Evolutionary conservation across 2,329 filamentous ascomycete genomes (phyloP).

Genomic region (Alternaria solani): DNA sequence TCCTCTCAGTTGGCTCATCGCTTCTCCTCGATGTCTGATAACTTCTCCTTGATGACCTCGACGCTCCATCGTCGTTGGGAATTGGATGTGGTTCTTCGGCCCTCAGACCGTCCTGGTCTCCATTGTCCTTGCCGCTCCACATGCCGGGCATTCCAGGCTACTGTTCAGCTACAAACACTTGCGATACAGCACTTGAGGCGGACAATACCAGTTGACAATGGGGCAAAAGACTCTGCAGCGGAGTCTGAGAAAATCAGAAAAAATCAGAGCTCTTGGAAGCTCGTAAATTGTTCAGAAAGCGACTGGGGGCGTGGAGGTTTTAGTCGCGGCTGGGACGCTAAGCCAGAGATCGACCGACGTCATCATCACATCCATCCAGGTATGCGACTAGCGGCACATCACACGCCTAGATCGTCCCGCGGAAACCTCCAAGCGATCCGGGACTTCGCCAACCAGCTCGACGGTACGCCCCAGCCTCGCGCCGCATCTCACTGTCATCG

Average conservation of each 20-base stretch:
- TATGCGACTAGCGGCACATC: slow-evolving; percentile 19
- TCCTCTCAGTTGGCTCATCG: slow-evolving; percentile 65
- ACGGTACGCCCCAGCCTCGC: slow-evolving; percentile 12
- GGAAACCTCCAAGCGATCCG: slow-evolving; percentile 5
- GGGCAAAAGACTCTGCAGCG: neutral
- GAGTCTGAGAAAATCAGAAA: neutral
- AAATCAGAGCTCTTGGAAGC: slow-evolving; percentile 16
- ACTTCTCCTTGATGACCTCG: slow-evolving; percentile 39
- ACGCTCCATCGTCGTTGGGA: slow-evolving; percentile 33
- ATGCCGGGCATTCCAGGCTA: slow-evolving; percentile 52
- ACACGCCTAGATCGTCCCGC: slow-evolving; percentile 16
- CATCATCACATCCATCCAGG: slow-evolving; percentile 19
- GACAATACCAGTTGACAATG: neutral
- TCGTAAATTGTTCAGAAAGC: slow-evolving; percentile 3
- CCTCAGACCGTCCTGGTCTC: slow-evolving; percentile 46
- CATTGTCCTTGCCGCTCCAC: slow-evolving; percentile 59
- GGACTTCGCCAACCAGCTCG: slow-evolving; percentile 7
- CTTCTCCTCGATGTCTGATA: slow-evolving; percentile 39
- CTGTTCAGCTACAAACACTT: slow-evolving; percentile 24
- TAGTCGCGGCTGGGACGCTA: slow-evolving; percentile 27
- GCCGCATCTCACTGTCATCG: neutral
- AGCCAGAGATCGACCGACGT: slow-evolving; percentile 27
- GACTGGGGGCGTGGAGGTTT: slow-evolving; percentile 19
- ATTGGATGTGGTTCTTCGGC: slow-evolving; percentile 27
- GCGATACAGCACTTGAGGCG: neutral